A percentile compares a stretch with the other conserved stretches of the same genome.
Evolutionary conservation across 495 filamentous ascomycete species (phyloP).

Genomic region (Tuber umbilicatum): DNA sequence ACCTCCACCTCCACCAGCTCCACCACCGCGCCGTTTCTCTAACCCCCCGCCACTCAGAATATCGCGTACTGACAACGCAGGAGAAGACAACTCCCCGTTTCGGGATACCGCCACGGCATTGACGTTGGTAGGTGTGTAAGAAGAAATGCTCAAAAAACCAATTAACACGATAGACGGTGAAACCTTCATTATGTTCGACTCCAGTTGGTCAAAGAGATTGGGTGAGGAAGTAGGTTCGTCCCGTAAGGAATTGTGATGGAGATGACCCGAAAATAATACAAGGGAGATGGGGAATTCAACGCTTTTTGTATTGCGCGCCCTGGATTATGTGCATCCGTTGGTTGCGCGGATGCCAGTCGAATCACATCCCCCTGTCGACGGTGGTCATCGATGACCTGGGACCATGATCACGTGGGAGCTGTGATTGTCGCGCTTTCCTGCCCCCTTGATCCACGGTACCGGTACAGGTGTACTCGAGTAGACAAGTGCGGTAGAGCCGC

Average conservation of each 20-base stretch:
- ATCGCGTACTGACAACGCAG: neutral
- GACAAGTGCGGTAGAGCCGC: too few species aligned
- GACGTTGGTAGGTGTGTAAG: neutral
- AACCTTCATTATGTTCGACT: neutral
- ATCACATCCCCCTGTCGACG: too few species aligned
- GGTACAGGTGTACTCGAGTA: too few species aligned
- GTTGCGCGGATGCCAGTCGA: too few species aligned
- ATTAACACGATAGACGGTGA: neutral
- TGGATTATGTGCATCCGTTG: too few species aligned
- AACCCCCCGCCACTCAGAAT: neutral
- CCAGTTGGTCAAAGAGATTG: neutral
- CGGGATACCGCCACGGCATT: neutral
- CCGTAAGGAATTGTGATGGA: neutral
- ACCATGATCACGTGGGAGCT: too few species aligned
- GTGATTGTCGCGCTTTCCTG: too few species aligned
- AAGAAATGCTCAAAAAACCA: neutral
- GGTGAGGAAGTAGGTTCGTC: neutral
- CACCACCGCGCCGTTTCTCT: conserved; percentile 31
- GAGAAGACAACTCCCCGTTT: neutral
- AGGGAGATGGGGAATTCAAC: neutral
- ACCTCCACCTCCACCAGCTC: conserved; percentile 19
- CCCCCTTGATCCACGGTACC: too few species aligned
- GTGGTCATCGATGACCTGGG: too few species aligned
- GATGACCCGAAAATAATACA: neutral
- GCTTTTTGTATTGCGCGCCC: neutral